phyloP scores from a whole-genome alignment of 1,139 yeast genomes.

The Spathaspora sp. region DNA sequence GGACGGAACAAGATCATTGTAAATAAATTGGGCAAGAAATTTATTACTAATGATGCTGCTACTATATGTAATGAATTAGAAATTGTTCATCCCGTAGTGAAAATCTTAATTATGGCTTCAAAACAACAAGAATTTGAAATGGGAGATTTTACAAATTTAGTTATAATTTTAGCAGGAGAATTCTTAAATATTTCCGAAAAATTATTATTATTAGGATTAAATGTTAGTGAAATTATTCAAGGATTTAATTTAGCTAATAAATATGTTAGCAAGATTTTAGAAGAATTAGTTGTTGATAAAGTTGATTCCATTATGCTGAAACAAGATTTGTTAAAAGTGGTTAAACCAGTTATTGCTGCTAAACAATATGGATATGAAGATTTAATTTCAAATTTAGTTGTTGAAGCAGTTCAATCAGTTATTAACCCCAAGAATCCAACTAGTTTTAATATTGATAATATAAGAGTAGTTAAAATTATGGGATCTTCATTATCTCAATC shows the following conservation, averaged over 20 bases:
- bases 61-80: conserved; percentile 92
- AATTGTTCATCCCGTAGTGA: conserved; percentile 96
- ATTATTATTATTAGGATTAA: conserved; percentile 78
- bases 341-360: conserved; percentile 86
- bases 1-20: conserved; percentile 96
- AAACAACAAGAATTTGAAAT: conserved; percentile 92
- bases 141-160: conserved; percentile 52
- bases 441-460: conserved; percentile 81
- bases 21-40: conserved; percentile 75
- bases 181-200: conserved; percentile 81
- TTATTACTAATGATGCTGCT: conserved; percentile 95
- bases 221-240: conserved; percentile 85
- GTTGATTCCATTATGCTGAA: conserved; percentile 58
- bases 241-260: conserved; percentile 85
- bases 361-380: conserved; percentile 92
- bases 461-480: conserved; percentile 95
- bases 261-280: conserved; percentile 68
- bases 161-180: conserved; percentile 80
- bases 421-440: conserved; percentile 64
- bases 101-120: conserved; percentile 92
- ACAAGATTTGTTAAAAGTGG: conserved; percentile 66
- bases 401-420: conserved; percentile 80
- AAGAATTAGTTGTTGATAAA: conserved; percentile 60
- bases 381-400: conserved; percentile 71
- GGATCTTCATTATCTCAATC: conserved; percentile 79